Conservation (phyloP, 2,329 filamentous ascomycete genomes). For the Fusarium piperis region DNA sequence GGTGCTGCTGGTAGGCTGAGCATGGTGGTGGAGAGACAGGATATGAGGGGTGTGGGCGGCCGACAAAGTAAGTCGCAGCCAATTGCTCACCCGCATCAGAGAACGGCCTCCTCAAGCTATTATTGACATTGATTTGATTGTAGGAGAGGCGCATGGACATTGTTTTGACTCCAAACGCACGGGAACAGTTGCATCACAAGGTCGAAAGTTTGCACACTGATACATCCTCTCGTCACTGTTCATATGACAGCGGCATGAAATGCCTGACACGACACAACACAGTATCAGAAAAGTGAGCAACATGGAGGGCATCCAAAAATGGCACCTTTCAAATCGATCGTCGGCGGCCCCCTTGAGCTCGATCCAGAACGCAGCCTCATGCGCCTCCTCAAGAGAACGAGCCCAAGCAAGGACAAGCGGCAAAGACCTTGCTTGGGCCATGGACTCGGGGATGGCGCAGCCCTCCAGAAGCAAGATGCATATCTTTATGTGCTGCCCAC, state of each 20-base stretch:
- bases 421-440: not conserved
- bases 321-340: not conserved
- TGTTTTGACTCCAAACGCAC: not conserved
- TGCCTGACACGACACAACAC: not conserved
- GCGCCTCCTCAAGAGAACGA: not conserved
- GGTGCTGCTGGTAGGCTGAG: not conserved
- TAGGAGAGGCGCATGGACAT: not conserved
- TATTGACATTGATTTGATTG: constrained; percentile 1
- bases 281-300: not conserved
- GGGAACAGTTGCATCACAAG: not conserved
- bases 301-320: constrained; percentile 2
- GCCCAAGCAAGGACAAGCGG: constrained; percentile 3
- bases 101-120: not conserved
- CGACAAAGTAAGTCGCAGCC: not conserved
- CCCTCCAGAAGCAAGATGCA: not conserved
- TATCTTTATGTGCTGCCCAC: not conserved
- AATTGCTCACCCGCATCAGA: not conserved
- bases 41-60: not conserved
- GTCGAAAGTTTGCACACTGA: not conserved
- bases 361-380: constrained; percentile 26
- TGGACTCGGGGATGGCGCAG: constrained; percentile 1
- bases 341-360: not conserved
- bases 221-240: not conserved
- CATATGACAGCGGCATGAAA: not conserved
- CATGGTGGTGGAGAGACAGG: not conserved